A percentile compares a stretch with the other conserved stretches of the same genome.
phyloP scores from a whole-genome alignment of 306 rosid genomes.

The Prunus armeniaca region DNA sequence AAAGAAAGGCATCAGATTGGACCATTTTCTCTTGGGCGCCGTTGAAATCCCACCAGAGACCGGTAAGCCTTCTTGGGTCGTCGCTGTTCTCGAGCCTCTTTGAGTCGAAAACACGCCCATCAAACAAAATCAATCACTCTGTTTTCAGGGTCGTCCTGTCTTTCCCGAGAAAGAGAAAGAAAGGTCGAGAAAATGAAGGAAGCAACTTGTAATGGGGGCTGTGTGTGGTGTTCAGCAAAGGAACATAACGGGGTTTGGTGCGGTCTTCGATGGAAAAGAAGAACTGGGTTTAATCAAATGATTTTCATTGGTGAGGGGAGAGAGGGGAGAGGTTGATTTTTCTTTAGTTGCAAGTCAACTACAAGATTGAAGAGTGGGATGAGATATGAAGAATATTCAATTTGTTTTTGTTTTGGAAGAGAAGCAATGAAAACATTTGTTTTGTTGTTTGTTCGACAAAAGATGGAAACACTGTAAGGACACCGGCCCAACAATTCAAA shows the following conservation, averaged over 20 bases:
- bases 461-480: not conserved
- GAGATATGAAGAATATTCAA: not conserved
- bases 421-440: not conserved
- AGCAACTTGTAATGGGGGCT: not conserved
- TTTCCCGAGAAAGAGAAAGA: conserved; percentile 14
- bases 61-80: conserved; percentile 47
- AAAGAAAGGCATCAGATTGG: conserved; percentile 56
- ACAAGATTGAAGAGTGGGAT: not conserved
- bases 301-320: not conserved
- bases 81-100: conserved; percentile 60
- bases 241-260: not conserved
- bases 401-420: not conserved
- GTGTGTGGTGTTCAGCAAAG: not conserved
- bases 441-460: not conserved
- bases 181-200: not conserved
- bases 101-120: conserved; percentile 57
- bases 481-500: not conserved
- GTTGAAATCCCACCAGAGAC: conserved; percentile 25
- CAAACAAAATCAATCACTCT: conserved; percentile 3
- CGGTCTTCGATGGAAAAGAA: not conserved
- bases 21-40: conserved; percentile 59
- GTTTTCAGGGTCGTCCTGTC: not conserved
- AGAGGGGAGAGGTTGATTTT: not conserved
- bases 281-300: not conserved
- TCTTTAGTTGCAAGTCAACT: conserved; percentile 10